These are phyloP conservation scores for Yamadazyma conglobata DNA, from an alignment of 1,139 yeast genomes.

Conservation along the genomic window DNA sequence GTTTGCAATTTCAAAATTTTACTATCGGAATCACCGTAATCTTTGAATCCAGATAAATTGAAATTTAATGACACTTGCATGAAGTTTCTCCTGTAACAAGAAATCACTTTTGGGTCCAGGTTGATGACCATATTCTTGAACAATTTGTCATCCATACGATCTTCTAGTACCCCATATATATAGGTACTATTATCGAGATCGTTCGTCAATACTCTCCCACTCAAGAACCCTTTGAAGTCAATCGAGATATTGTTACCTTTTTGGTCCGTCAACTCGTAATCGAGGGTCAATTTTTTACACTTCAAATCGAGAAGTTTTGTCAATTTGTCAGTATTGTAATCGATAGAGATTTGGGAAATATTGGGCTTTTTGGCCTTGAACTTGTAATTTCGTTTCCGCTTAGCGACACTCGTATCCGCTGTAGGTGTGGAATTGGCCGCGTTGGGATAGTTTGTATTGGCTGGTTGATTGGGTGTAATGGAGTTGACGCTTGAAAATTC, in stretches of 20 bases:
- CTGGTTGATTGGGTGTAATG: no score
- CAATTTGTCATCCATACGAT: slow-evolving; percentile 3
- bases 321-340: slow-evolving; percentile 27
- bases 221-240: slow-evolving; percentile 37
- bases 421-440: no score
- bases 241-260: slow-evolving; percentile 24
- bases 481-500: no score
- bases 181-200: slow-evolving; percentile 41
- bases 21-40: slow-evolving; percentile 16
- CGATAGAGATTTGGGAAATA: slow-evolving; percentile 16
- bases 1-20: slow-evolving; percentile 33
- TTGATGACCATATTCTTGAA: slow-evolving; percentile 10
- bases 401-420: no score
- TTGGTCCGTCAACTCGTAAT: slow-evolving; percentile 31
- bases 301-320: slow-evolving; percentile 31
- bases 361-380: slow-evolving; percentile 9
- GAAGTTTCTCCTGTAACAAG: slow-evolving; percentile 46
- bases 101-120: slow-evolving; percentile 36
- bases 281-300: slow-evolving; percentile 16
- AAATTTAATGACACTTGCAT: slow-evolving; percentile 38
- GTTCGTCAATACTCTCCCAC: slow-evolving; percentile 43
- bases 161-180: slow-evolving; percentile 14
- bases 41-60: slow-evolving; percentile 29
- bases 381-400: slow-evolving; percentile 5
- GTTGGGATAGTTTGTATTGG: no score